phyloP scores from a whole-genome alignment of 1,284 basidiomycete species.

The Butyriboletus appendiculatus region DNA sequence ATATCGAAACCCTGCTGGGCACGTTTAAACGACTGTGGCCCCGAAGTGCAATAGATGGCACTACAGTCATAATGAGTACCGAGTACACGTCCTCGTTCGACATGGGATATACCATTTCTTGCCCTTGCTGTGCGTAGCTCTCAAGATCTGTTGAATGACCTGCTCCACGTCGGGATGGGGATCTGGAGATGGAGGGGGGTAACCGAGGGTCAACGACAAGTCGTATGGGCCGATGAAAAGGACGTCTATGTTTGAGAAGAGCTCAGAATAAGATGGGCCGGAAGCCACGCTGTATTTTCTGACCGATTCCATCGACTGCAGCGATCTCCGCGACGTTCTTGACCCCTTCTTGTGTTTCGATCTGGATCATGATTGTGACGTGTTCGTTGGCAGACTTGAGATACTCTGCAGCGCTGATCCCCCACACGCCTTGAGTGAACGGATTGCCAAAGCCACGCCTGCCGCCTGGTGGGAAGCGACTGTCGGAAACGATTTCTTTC shows the following conservation, averaged over 20 bases:
- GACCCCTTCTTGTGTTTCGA: conserved; percentile 63
- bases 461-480: conserved; percentile 58
- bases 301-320: conserved; percentile 62
- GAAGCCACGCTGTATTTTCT: conserved; percentile 12
- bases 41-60: conserved; percentile 50
- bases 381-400: conserved; percentile 55
- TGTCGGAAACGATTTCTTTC: conserved; percentile 51
- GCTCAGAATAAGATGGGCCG: not conserved
- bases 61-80: conserved; percentile 26
- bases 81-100: conserved; percentile 2
- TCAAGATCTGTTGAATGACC: conserved; percentile 58
- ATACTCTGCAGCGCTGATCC: conserved; percentile 51
- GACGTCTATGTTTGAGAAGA: conserved; percentile 38
- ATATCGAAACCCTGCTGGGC: conserved; percentile 61
- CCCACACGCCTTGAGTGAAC: conserved; percentile 59
- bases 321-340: conserved; percentile 64
- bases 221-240: conserved; percentile 73
- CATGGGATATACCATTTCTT: conserved; percentile 61
- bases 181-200: conserved; percentile 58
- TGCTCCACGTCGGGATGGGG: conserved; percentile 63
- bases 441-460: conserved; percentile 63
- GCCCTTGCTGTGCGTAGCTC: conserved; percentile 51
- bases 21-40: conserved; percentile 48
- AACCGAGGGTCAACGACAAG: conserved; percentile 60
- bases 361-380: conserved; percentile 64